Evolutionary conservation across 2,329 filamentous ascomycete species (phyloP), one percentile per base, ranked within the genome.

Genomic region (Aspergillus flavus): DNA sequence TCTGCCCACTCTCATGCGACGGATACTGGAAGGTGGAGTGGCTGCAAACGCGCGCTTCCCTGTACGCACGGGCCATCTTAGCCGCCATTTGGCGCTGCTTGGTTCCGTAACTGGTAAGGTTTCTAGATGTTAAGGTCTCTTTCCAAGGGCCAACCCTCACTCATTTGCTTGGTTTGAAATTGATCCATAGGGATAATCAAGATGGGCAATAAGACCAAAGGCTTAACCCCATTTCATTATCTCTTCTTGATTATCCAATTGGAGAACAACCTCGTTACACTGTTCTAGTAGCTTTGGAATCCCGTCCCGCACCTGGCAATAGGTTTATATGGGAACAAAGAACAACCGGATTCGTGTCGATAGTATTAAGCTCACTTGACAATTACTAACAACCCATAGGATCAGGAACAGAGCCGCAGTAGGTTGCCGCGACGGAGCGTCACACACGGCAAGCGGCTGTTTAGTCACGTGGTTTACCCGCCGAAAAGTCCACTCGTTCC

Each of bases 11-110:
- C 62, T 65, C 63, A 62, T 67, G 66, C 68, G 67, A 64, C 66
- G 67, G 70, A 60, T 66, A 59, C 65, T 70, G 73, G 70, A 48
- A 72, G 68, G 71, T 72, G 71, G 74, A 71, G 70, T 65, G 68
- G 67, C 64, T 64, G 52, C 59, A 69, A 62, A 55, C 70, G 70
- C 70, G 69, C 69, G 70, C 66, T 66, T 72, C 58, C 41, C 16
- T 12, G 12, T 14, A 56, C 62, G 66, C 68, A 69, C 68, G 55
- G 67, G 59, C 67, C 66, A 63, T 32, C 6, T 23, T 57, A 61
- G 61, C 64, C 61, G 57, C 52, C 52, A 43, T 43, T 55, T 53
- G 9, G 23, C 14, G 7, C 30, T 30, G 21, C 34, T 36, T 48
- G 16, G 23, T 26, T 26, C 45, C 45, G 11, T 48, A 48, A 48